Evolutionary conservation across 2,329 filamentous ascomycete species (phyloP).

Genomic region (Aspergillus texensis): DNA sequence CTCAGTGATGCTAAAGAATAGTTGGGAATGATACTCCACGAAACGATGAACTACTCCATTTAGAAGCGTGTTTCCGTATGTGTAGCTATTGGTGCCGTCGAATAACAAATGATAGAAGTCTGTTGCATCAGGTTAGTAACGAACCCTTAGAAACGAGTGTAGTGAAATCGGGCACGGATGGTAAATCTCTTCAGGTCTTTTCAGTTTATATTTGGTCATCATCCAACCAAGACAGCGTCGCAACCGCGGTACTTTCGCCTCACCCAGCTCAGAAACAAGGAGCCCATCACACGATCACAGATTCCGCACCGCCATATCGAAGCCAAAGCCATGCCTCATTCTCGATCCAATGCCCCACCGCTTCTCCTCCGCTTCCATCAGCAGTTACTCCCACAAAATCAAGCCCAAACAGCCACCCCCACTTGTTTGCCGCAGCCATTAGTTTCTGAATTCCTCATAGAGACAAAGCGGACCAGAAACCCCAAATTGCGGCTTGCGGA

Average conservation of each 20-base stretch:
- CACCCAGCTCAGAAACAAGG: slow-evolving; percentile 14
- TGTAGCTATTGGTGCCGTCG: not conserved
- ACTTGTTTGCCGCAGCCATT: slow-evolving; percentile 47
- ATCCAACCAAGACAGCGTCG: slow-evolving; percentile 34
- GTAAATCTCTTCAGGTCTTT: slow-evolving; percentile 50
- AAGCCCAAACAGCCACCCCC: slow-evolving; percentile 3
- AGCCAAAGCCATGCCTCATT: slow-evolving; percentile 4
- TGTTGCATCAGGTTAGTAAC: not conserved
- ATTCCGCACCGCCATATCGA: slow-evolving; percentile 20
- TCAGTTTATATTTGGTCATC: slow-evolving; percentile 46
- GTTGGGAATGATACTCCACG: not conserved
- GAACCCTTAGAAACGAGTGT: not conserved
- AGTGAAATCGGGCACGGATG: not conserved
- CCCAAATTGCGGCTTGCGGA: slow-evolving; percentile 38
- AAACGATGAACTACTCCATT: not conserved
- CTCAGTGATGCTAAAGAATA: not conserved
- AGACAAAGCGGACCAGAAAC: slow-evolving; percentile 43
- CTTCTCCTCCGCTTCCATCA: slow-evolving; percentile 10
- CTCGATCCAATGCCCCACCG: slow-evolving; percentile 10
- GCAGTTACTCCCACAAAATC: slow-evolving; percentile 9
- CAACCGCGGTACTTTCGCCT: slow-evolving; percentile 33
- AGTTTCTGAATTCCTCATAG: slow-evolving; percentile 46
- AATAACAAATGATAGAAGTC: not conserved
- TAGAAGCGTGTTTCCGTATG: not conserved
- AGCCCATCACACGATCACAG: slow-evolving; percentile 8